These are phyloP conservation scores for Hypoxylon perforatum DNA, from an alignment of 495 filamentous ascomycete genomes.

Conservation along the genomic window DNA sequence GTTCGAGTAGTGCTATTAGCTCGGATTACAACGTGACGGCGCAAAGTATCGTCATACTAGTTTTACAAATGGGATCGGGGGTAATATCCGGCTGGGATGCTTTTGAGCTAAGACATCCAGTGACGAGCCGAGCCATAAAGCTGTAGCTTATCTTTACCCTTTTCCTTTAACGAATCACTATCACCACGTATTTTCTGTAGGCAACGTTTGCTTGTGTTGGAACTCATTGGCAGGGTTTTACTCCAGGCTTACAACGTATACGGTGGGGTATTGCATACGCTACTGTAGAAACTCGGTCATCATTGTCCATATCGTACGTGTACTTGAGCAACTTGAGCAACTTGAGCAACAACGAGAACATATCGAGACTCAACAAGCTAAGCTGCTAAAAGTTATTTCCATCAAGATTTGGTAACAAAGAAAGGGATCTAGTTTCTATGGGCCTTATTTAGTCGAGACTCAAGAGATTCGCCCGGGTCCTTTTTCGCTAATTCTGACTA, in stretches of 20 bases:
- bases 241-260: conserved; percentile 4
- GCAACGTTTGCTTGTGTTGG: conserved; percentile 12
- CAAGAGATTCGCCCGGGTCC: too few relatives aligned
- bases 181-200: too few relatives aligned
- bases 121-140: too few relatives aligned
- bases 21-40: conserved; percentile 10
- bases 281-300: conserved; percentile 34
- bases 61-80: conserved; percentile 2
- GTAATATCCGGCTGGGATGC: background rate
- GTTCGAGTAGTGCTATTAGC: background rate
- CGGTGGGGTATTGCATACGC: conserved; percentile 13
- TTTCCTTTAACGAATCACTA: too few relatives aligned
- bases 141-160: too few relatives aligned
- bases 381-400: background rate
- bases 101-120: too few relatives aligned
- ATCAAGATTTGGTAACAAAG: too few relatives aligned
- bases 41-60: conserved; percentile 9
- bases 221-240: conserved; percentile 13
- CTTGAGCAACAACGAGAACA: background rate
- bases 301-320: conserved; percentile 15
- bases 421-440: too few relatives aligned
- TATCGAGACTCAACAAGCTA: background rate
- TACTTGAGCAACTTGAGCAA: conserved; percentile 8
- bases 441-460: too few relatives aligned
- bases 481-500: conserved; percentile 15